These are phyloP conservation scores for Candida sanyaensis DNA, from an alignment of 1,139 yeast species.

Conservation along the genomic window DNA sequence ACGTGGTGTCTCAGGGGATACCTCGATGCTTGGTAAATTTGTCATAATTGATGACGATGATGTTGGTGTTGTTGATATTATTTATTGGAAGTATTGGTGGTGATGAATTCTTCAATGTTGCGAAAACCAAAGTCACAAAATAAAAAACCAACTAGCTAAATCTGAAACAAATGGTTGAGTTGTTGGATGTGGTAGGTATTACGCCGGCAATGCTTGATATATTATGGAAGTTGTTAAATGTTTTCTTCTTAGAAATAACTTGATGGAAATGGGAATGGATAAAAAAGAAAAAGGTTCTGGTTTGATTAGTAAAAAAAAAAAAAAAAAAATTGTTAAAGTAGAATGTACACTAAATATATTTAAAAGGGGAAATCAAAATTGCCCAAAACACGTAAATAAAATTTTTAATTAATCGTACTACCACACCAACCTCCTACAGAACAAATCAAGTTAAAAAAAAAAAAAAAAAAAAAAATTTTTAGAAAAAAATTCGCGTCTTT, in stretches of 20 bases:
- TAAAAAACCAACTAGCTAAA: not conserved
- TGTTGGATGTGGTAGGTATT: not conserved
- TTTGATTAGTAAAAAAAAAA: too few relatives aligned
- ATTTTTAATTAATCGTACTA: not conserved
- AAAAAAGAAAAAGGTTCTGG: not conserved
- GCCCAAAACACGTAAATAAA: too few relatives aligned
- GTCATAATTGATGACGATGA: not conserved
- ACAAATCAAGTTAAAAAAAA: not conserved
- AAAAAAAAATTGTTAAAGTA: too few relatives aligned
- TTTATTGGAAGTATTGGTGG: not conserved
- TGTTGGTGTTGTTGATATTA: not conserved
- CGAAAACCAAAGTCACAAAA: not conserved
- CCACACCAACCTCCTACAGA: not conserved
- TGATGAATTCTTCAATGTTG: not conserved
- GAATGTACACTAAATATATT: too few relatives aligned
- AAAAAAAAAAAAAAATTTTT: too few relatives aligned
- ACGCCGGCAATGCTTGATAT: not conserved
- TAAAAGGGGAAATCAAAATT: too few relatives aligned
- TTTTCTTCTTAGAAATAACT: too few relatives aligned
- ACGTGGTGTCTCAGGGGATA: constrained; percentile 36
- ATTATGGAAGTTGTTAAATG: too few relatives aligned
- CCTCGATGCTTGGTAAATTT: constrained; percentile 15
- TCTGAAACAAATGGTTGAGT: not conserved
- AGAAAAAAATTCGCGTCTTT: not conserved
- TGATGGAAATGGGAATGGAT: not conserved